A percentile compares a stretch with the other conserved stretches of the same genome.
These are phyloP conservation scores for Plectranthus barbatus DNA, from an alignment of 257 asterid species.

Conservation along the genomic window DNA sequence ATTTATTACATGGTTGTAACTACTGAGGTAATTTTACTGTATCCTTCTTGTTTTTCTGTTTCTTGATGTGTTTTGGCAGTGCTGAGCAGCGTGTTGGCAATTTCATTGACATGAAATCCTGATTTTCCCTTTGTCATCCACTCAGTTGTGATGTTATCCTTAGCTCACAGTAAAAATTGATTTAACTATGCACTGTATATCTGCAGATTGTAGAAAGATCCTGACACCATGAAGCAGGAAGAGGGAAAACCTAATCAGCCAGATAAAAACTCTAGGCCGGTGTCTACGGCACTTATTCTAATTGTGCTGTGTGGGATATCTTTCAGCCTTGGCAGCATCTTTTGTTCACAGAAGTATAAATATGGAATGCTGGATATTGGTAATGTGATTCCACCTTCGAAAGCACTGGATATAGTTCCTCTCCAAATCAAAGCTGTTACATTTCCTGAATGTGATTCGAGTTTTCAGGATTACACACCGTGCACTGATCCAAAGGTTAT, in stretches of 20 bases:
- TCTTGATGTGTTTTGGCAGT: slow-evolving; percentile 6
- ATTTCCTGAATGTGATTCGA: slow-evolving; percentile 43
- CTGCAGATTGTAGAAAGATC: slow-evolving; percentile 20
- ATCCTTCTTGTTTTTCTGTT: background rate
- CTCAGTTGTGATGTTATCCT: background rate
- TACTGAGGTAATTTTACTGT: background rate
- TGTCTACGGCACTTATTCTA: slow-evolving; percentile 34
- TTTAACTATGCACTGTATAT: background rate
- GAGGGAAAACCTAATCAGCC: slow-evolving; percentile 37
- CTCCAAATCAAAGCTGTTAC: slow-evolving; percentile 26
- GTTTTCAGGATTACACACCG: slow-evolving; percentile 61
- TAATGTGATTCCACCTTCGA: slow-evolving; percentile 27
- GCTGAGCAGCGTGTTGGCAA: background rate
- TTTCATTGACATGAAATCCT: background rate
- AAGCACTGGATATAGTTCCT: slow-evolving; percentile 12
- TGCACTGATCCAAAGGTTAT: slow-evolving; percentile 72
- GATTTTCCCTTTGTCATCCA: background rate
- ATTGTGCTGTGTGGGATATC: slow-evolving; percentile 56
- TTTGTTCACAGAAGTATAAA: slow-evolving; percentile 42
- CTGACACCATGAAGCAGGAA: slow-evolving; percentile 35
- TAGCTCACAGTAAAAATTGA: background rate
- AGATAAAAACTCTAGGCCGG: slow-evolving; percentile 27
- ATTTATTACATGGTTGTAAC: background rate
- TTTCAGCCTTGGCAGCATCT: slow-evolving; percentile 56
- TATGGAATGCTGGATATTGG: slow-evolving; percentile 17